Evolutionary conservation across 306 rosid species (phyloP), one percentile per base, ranked within the genome.

Genomic region (Sicyos baderoa): DNA sequence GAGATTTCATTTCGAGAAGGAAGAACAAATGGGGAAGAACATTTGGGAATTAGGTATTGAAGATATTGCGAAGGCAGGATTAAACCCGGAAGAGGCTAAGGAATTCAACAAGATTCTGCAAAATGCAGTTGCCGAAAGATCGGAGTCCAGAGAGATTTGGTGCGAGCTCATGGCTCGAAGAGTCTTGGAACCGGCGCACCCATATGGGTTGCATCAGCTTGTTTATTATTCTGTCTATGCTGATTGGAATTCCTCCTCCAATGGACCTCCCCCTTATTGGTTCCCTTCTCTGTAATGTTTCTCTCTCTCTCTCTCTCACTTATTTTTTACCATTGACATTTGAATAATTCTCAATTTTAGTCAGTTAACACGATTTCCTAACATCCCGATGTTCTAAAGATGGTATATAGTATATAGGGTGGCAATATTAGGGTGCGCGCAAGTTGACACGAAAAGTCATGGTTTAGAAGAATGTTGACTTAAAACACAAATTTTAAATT

Each of bases 271-370:
- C 48, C 88, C 51, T 22, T 86, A 89, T 57, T 89, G 90, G 89
- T 87, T 89, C 76, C 96, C 97, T 84, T 86, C 90, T 49, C 62
- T 77, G 96, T 91, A 83, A 72, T n/a, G n/a, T n/a, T n/a, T n/a
- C n/a, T 78, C 18, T 62, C 4, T 53, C 60, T 66, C 37, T 5
- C 9, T 18, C 54, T 23, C 45, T 19, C 5, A 9, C 18, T 22
- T 25, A 1, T 1, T 25, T 56, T 40, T 66, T 15, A 25, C 3
- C 3, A 25, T 25, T 25, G 29, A 25, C 29, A 25, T 25, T 25
- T 25, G 29, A 25, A 25, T 25, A 25, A 25, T 25, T 25, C 3
- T 25, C 1, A 25, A 25, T 25, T 25, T 25, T 25, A 25, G 29
- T 25, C 29, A 3, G 3, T 3, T 25, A 25, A 25, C 2, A 25